Evolutionary conservation across 352 stramenopile genomes (phyloP).

Genomic region (Globisporangium parvum): DNA sequence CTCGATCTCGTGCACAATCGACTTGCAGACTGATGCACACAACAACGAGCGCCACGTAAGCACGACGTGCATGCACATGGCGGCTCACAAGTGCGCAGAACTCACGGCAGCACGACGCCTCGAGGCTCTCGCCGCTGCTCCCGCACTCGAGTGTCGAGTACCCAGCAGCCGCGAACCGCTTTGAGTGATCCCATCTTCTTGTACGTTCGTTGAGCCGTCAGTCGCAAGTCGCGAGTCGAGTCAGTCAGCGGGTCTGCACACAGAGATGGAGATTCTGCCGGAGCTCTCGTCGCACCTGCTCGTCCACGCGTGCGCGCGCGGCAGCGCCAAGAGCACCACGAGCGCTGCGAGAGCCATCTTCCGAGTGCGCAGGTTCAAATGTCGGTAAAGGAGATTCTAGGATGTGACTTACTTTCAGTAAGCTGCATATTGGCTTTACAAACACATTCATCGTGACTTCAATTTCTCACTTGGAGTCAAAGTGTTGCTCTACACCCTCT

Average conservation of each 20-base stretch:
- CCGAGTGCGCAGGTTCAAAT: too few species aligned
- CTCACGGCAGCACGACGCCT: constrained; percentile 72
- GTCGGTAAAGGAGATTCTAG: too few species aligned
- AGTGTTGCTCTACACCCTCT: too few species aligned
- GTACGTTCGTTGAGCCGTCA: not conserved
- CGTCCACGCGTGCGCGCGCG: constrained; percentile 37
- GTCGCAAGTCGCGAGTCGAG: not conserved
- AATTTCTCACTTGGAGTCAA: too few species aligned
- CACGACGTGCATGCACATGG: not conserved
- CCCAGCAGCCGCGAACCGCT: constrained; percentile 61
- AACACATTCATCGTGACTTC: too few species aligned
- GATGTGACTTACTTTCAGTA: too few species aligned
- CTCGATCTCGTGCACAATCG: constrained; percentile 79
- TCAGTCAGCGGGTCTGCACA: constrained; percentile 1
- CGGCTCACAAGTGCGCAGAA: constrained; percentile 2
- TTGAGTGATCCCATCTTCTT: constrained; percentile 81
- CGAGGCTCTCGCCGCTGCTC: constrained; percentile 36
- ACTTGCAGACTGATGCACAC: constrained; percentile 61
- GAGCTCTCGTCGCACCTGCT: constrained; percentile 24
- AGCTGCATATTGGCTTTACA: too few species aligned
- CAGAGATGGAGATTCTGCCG: too few species aligned
- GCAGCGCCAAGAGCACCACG: constrained; percentile 8
- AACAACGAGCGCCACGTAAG: not conserved
- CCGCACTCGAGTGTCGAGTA: constrained; percentile 60
- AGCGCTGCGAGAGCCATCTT: constrained; percentile 9